Evolutionary conservation across 2,329 filamentous ascomycete genomes (phyloP), one percentile per base, ranked within the genome.

Genomic region (Immersiporthe knoxdaviesiana): DNA sequence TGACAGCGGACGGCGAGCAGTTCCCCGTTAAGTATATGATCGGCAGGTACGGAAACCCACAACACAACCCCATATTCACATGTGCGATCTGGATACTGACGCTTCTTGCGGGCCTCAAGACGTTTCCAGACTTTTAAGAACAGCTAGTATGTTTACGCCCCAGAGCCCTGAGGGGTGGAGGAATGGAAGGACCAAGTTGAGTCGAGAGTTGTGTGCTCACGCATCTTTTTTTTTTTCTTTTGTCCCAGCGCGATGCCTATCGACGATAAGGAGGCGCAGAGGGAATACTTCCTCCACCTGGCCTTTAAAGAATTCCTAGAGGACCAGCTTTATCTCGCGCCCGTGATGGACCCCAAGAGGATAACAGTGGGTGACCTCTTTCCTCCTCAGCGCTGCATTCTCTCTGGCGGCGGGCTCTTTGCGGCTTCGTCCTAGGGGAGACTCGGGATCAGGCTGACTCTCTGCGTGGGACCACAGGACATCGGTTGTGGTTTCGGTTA

Each of bases 11-110:
- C 59, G 59, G 59, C 59, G n/a, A 62, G 24, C 35, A 62, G 39
- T 62, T 62, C 24, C 59, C 59, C 59, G 59, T 62, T 41, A 62
- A 62, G 35, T 62, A 62, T 18, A 62, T 62, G 59, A 62, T 62
- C 35, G 59, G 59, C 59, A 62, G 59, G 59, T 62, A 44, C 35
- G 37, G 35, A 62, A 39, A 41, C n/a, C 35, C 59, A 56, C 52
- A 56, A 18, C 52, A 30, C 27, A 16, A 27, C 52, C 52, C 52
- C 52, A 32, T 14, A 8, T 44, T 62, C 21, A 14, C 11, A 16
- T 37, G 39, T 41, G 35, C 35, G 3, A 16, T 37, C 24, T 7
- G 21, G 10, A 14, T 41, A 24, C n/a, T 62, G 59, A 37, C 59
- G 21, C 39, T 14, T 39, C 37, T 24, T 37, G 6, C 35, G 21